Percentiles rank a stretch among this genome's conserved stretches.
phyloP scores from a whole-genome alignment of 345 rosid species.

The Ceriops decandra region DNA sequence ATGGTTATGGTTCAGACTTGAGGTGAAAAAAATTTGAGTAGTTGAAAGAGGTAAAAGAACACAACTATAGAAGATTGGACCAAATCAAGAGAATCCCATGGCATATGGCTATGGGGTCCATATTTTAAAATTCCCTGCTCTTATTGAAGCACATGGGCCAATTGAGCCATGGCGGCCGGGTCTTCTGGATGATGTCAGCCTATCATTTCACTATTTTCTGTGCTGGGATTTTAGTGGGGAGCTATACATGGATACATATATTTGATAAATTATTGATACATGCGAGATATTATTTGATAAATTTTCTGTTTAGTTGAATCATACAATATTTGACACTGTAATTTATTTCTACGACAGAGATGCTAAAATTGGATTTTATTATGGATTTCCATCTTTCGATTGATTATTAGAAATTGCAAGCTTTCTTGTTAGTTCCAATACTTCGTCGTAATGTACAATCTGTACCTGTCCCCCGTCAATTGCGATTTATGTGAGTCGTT shows the following conservation, averaged over 20 bases:
- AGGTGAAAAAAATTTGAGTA: background rate
- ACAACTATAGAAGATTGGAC: background rate
- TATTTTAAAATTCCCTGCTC: too few species aligned
- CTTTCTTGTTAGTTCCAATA: background rate
- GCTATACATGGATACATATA: too few species aligned
- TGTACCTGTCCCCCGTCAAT: background rate
- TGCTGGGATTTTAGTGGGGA: background rate
- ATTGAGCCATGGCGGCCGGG: constrained; percentile 30
- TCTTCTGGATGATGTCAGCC: constrained; percentile 24
- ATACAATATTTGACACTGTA: too few species aligned
- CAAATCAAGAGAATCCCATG: too few species aligned
- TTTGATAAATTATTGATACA: too few species aligned
- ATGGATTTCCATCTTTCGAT: too few species aligned
- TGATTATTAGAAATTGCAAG: background rate
- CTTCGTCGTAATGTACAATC: background rate
- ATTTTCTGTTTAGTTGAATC: too few species aligned
- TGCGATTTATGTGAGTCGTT: constrained; percentile 27
- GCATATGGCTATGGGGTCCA: too few species aligned
- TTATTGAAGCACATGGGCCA: constrained; percentile 29
- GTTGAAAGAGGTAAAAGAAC: background rate
- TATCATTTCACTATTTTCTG: constrained; percentile 11
- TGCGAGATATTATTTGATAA: too few species aligned
- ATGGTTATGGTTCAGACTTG: background rate
- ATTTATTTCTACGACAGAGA: too few species aligned
- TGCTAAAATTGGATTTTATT: too few species aligned